Conservation (phyloP, 1,139 yeast genomes). For the Pichia sp. region DNA sequence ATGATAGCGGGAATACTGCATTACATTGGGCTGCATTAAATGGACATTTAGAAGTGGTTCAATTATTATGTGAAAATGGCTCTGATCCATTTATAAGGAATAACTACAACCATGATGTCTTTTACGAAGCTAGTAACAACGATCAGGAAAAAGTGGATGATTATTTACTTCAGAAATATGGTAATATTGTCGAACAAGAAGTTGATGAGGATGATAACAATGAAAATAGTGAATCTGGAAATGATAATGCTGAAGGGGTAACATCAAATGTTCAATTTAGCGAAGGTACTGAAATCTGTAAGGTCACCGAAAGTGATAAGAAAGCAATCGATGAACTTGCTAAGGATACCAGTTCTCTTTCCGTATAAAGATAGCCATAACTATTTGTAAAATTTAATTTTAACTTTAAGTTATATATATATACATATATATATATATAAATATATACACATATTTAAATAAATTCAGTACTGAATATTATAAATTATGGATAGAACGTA, state of each 20-base stretch:
- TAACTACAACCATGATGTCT: constrained; percentile 70
- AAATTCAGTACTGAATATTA: too few relatives aligned
- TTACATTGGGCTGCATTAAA: constrained; percentile 93
- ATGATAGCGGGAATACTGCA: constrained; percentile 86
- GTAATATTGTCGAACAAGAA: constrained; percentile 57
- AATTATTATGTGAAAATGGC: constrained; percentile 62
- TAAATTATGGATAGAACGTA: too few relatives aligned
- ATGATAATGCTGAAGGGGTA: constrained; percentile 31
- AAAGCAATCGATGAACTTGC: constrained; percentile 32
- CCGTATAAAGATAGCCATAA: constrained; percentile 7
- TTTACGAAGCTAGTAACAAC: constrained; percentile 82
- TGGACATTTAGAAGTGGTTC: constrained; percentile 72
- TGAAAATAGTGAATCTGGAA: constrained; percentile 28
- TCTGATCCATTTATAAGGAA: constrained; percentile 83
- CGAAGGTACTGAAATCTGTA: constrained; percentile 18
- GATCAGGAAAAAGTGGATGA: constrained; percentile 59
- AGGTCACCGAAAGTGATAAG: constrained; percentile 32
- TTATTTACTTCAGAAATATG: constrained; percentile 66
- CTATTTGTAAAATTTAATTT: neutral
- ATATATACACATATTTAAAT: too few relatives aligned
- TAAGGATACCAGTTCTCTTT: constrained; percentile 19
- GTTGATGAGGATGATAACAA: constrained; percentile 59
- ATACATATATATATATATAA: too few relatives aligned
- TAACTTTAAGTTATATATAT: too few relatives aligned
- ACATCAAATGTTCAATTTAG: constrained; percentile 19